These are phyloP conservation scores for Syncephalis plumigaleata DNA, from an alignment of 371 early-diverging fungal genomes.

Conservation along the genomic window DNA sequence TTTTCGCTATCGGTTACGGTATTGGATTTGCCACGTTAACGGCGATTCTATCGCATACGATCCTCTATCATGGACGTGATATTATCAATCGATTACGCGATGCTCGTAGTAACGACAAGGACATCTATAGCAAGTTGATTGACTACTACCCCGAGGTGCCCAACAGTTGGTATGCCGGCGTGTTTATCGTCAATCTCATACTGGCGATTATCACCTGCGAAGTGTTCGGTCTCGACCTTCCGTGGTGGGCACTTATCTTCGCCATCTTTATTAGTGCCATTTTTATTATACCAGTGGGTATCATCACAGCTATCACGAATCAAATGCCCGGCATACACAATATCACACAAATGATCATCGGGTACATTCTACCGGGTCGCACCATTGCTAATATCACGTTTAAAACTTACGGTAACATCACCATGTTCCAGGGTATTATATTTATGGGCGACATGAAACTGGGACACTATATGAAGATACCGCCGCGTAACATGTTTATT, in stretches of 20 bases:
- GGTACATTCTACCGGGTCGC: conserved; percentile 34
- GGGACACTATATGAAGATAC: too few relatives aligned
- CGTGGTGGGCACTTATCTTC: conserved; percentile 57
- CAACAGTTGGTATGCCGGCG: conserved; percentile 46
- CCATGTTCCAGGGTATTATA: conserved; percentile 27
- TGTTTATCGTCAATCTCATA: conserved; percentile 35
- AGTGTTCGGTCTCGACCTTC: conserved; percentile 27
- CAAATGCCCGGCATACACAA: conserved; percentile 52
- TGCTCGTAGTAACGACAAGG: conserved; percentile 18
- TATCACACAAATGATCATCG: conserved; percentile 46
- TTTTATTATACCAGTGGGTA: conserved; percentile 66
- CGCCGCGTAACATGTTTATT: too few relatives aligned
- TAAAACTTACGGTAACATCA: conserved; percentile 30
- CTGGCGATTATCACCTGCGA: conserved; percentile 43
- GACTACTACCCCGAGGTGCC: conserved; percentile 35
- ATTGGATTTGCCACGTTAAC: conserved; percentile 29
- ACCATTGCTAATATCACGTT: conserved; percentile 23
- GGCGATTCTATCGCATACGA: conserved; percentile 28
- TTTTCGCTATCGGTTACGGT: conserved; percentile 34
- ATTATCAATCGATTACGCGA: conserved; percentile 16
- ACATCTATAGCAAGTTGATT: conserved; percentile 28
- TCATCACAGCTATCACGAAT: conserved; percentile 50
- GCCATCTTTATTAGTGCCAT: conserved; percentile 39
- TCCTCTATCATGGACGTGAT: conserved; percentile 29
- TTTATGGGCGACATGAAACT: neutral